Conservation (phyloP, 2,329 filamentous ascomycete species). For the Dactylonectria macrodidyma region DNA sequence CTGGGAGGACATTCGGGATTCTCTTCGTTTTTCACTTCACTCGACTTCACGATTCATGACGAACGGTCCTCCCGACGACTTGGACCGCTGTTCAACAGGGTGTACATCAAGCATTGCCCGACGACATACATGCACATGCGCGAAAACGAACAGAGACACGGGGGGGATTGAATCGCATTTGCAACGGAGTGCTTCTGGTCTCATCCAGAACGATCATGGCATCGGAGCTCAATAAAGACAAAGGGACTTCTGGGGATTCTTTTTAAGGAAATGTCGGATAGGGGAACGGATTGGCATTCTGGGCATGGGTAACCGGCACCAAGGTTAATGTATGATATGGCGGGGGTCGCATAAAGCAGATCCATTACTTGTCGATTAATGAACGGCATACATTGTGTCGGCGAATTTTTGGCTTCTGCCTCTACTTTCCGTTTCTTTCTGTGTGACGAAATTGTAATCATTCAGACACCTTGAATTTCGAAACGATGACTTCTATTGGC, state of each 20-base stretch:
- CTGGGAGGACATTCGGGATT: conserved; percentile 36
- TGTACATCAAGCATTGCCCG: conserved; percentile 39
- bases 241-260: conserved; percentile 24
- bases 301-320: conserved; percentile 40
- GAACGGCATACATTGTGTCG: conserved; percentile 16
- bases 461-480: not conserved
- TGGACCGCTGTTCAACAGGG: conserved; percentile 29
- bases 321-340: conserved; percentile 48
- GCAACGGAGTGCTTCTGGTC: conserved; percentile 37
- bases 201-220: conserved; percentile 30
- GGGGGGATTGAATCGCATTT: conserved; percentile 25
- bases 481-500: not conserved
- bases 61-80: conserved; percentile 31
- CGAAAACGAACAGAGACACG: conserved; percentile 23
- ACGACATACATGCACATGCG: conserved; percentile 28
- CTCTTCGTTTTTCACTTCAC: conserved; percentile 33
- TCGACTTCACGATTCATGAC: conserved; percentile 46
- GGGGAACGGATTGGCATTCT: conserved; percentile 36
- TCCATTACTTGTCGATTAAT: conserved; percentile 33
- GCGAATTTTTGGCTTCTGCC: not conserved
- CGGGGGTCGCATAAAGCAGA: conserved; percentile 34
- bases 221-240: conserved; percentile 22
- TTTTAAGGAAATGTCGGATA: conserved; percentile 20
- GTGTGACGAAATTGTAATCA: not conserved
- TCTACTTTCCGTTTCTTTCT: not conserved